phyloP scores from a whole-genome alignment of 257 asterid species.

The Capsicum rhomboideum region DNA sequence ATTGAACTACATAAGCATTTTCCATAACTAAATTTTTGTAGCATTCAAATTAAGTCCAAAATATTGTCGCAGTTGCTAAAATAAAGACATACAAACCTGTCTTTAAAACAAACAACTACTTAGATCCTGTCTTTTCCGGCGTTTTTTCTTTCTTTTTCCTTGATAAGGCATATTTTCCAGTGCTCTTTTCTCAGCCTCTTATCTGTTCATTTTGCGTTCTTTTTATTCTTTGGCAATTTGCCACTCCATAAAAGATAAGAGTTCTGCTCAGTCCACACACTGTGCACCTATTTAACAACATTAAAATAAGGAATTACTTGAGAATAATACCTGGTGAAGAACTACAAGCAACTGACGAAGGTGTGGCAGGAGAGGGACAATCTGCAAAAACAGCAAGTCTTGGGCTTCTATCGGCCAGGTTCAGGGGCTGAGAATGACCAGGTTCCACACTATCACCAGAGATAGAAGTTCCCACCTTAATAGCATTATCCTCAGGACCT shows the following conservation, averaged over 20 bases:
- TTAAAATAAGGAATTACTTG: neutral
- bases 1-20: neutral
- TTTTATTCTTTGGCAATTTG: neutral
- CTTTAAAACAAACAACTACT: neutral
- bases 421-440: constrained; percentile 27
- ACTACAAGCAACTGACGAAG: constrained; percentile 80
- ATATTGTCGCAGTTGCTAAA: neutral
- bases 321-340: constrained; percentile 71
- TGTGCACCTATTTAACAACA: neutral
- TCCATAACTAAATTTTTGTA: neutral
- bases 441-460: constrained; percentile 35
- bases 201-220: neutral
- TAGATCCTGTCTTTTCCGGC: neutral
- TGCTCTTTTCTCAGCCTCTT: neutral
- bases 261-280: neutral
- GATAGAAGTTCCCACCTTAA: constrained; percentile 17
- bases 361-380: constrained; percentile 66
- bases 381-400: constrained; percentile 35
- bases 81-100: neutral
- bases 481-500: constrained; percentile 47
- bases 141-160: neutral
- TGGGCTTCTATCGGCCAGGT: constrained; percentile 54
- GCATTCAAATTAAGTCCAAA: neutral
- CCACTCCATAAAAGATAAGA: neutral
- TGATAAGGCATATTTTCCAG: neutral